Evolutionary conservation across 2,329 filamentous ascomycete genomes (phyloP), one percentile per base, ranked within the genome.

Genomic region (Talaromyces marneffei): DNA sequence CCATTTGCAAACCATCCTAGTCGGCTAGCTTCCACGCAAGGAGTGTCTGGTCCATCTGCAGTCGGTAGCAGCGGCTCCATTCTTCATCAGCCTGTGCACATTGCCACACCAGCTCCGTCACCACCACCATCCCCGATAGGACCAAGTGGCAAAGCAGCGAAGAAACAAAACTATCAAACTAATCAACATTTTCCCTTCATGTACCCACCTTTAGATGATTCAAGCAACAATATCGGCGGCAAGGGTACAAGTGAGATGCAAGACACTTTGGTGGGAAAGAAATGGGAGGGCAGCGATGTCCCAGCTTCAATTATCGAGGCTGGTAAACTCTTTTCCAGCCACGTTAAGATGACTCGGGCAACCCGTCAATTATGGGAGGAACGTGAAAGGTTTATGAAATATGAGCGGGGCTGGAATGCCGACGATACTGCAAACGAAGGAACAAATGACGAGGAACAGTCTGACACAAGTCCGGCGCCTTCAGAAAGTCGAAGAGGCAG

Each of bases 131-230:
- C 93, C 1, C 94, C 94, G 9, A 88, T 88, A 35, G 92, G 85
- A 0, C 83, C 85, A 2, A 85, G 92, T 27, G 92, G 92, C 0
- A 99, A 97, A 74, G 91, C 90, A 57, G 92, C 89, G 0, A 99
- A 99, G 80, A 99, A 99, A 72, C 94, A 99, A 71, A 99, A 97
- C 68, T 99, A 99, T 70, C 94, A 99, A 74, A 99, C 94, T 0
- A 99, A 99, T 71, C 94, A 99, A 69, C 94, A 97, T 71, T 97
- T 99, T 66, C 94, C 94, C 0, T 97, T 99, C 71, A 87, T 99
- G 78, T 99, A 99, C 68, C 94, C 94, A 1, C 94, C 94, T 1
- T 79, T 97, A 18, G 93, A 97, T 74, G 88, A 87, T 64, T 88
- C 86, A 25, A 96, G 92, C 75, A 96, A 96, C 71, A 90, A 88